Base-by-base conservation (phyloP, 108 stramenopile species). In the Fragilariopsis cylindrus region DNA sequence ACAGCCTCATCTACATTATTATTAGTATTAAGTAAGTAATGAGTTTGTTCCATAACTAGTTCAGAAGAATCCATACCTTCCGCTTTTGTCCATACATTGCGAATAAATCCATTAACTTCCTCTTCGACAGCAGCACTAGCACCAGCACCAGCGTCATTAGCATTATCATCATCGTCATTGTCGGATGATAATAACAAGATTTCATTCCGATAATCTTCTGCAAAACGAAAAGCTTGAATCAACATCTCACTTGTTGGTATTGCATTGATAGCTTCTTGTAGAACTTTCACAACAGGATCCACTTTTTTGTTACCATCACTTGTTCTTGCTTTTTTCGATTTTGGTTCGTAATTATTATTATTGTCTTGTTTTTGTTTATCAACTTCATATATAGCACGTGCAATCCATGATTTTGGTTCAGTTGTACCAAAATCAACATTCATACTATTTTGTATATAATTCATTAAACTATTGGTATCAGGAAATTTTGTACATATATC, bases 371-470 rank as follows among this genome's bases (percentile, higher is more conserved):
- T 39, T n/a, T 50, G 48, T 50, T 75, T 70, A 46, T 82, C 69
- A 2, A 48, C 21, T 63, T 73, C 63, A 48, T 68, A 79, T 49
- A 66, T 57, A 55, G 92, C 92, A 57, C 90, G 67, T 3, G 88
- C 89, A 50, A 95, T 92, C 92, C 94, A 95, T 42, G 90, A 90
- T 60, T 92, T 88, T 4, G 88, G 89, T 40, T 76, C 73, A n/a
- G 82, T 57, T 7, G 71, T 74, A 30, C 30, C 30, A 75, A 91
- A 91, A 57, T 95, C 91, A 9, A 41, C 19, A 50, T 74, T 65
- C 19, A 95, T 74, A 39, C 79, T 77, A 6, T 79, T 71, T 71
- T 88, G 83, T 60, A 95, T 82, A 19, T 57, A 48, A 4, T 76
- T 49, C 71, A 89, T 88, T 66, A 95, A 69, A 1, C 60, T 48